Evolutionary conservation across 176 grass and related monocot genomes (phyloP).

Genomic region (Zea luxurians): DNA sequence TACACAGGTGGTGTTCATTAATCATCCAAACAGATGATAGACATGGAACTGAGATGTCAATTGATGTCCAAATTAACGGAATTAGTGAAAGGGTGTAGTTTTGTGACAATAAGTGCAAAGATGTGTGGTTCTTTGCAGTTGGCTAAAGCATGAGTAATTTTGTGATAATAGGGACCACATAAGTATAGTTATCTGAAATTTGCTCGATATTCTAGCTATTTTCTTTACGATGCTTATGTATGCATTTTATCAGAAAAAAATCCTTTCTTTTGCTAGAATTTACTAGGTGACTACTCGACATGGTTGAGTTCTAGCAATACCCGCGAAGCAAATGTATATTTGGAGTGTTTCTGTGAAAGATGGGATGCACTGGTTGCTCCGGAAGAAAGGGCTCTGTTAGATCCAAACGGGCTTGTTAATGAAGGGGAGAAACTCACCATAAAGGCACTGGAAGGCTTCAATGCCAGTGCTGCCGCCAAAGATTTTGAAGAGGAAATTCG

Average conservation of each 20-base stretch:
- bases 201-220: conserved; percentile 1
- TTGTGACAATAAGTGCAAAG: neutral
- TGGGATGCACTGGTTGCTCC: conserved; percentile 52
- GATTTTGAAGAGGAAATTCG: conserved; percentile 91
- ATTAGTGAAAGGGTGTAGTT: neutral
- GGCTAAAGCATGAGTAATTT: neutral
- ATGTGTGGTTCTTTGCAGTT: neutral
- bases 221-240: conserved; percentile 26
- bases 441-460: conserved; percentile 69
- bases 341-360: conserved; percentile 63
- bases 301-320: conserved; percentile 78
- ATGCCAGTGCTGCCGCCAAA: conserved; percentile 63
- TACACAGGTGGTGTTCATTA: neutral
- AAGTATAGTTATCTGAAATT: neutral
- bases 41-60: neutral
- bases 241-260: conserved; percentile 26
- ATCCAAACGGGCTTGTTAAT: conserved; percentile 49
- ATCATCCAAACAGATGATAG: neutral
- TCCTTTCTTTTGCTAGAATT: conserved; percentile 51
- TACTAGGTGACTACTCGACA: conserved; percentile 68
- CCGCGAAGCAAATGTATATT: conserved; percentile 69
- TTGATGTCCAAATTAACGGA: neutral
- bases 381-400: conserved; percentile 41
- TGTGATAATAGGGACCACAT: neutral
- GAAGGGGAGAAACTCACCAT: conserved; percentile 48